phyloP scores from a whole-genome alignment of 352 stramenopile genomes.

The Phytophthora uliginosa region DNA sequence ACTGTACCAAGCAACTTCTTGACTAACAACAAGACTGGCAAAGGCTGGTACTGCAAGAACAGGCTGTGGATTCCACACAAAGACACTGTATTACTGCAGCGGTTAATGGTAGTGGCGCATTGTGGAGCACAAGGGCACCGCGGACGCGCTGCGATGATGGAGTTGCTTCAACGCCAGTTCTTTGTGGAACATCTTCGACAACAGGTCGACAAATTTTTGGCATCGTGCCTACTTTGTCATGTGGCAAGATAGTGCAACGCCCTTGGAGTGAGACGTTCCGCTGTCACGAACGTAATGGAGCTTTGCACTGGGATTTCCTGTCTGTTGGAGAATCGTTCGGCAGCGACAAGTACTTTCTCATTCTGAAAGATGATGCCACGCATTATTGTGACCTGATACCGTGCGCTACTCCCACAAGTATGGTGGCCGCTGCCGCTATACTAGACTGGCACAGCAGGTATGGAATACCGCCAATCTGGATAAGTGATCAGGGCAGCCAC shows the following conservation, averaged over 20 bases:
- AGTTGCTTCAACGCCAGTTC: neutral
- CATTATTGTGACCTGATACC: slow-evolving; percentile 35
- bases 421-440: slow-evolving; percentile 22
- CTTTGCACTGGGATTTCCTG: neutral
- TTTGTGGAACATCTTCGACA: too few species aligned
- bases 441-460: slow-evolving; percentile 7
- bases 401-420: slow-evolving; percentile 23
- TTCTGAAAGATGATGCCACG: neutral
- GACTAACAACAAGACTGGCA: neutral
- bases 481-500: neutral
- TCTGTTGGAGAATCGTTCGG: neutral
- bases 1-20: neutral
- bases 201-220: neutral
- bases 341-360: neutral
- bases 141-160: neutral
- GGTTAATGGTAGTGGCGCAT: neutral
- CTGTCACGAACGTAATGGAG: neutral
- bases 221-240: neutral
- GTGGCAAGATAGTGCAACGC: neutral
- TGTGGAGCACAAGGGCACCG: neutral
- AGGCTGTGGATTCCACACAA: neutral
- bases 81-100: neutral
- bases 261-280: neutral
- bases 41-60: neutral
- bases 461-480: neutral